phyloP scores from a whole-genome alignment of 169 alveolate genomes.

The Theileria annulata region DNA sequence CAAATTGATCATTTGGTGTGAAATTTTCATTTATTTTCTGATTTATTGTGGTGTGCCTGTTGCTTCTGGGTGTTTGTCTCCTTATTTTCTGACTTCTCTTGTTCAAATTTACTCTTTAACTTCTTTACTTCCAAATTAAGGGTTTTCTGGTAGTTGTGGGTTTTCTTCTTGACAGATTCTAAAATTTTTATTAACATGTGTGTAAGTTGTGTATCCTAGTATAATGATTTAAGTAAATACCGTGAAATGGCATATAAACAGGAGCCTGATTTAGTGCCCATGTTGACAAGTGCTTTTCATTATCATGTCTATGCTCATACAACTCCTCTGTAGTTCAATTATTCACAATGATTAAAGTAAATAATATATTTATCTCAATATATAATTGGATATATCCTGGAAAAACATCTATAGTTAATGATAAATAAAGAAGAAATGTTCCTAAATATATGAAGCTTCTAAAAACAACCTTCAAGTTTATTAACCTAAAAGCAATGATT shows the following conservation, averaged over 20 bases:
- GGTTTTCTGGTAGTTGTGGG: slow-evolving; percentile 32
- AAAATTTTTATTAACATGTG: background rate
- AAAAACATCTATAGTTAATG: background rate
- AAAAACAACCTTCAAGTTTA: slow-evolving; percentile 58
- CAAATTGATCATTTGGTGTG: background rate
- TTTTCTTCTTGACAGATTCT: slow-evolving; percentile 28
- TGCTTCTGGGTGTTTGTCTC: background rate
- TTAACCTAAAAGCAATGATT: slow-evolving; percentile 33
- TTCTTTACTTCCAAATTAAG: slow-evolving; percentile 41
- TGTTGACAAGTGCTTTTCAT: slow-evolving; percentile 65
- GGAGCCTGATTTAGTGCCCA: slow-evolving; percentile 71
- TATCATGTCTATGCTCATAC: slow-evolving; percentile 48
- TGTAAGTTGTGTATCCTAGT: background rate
- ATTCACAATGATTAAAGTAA: background rate
- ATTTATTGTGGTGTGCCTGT: slow-evolving; percentile 8
- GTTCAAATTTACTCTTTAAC: slow-evolving; percentile 17
- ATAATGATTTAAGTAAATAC: slow-evolving; percentile 14
- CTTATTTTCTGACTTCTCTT: background rate
- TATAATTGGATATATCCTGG: background rate
- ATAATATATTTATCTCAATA: background rate
- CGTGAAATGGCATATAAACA: slow-evolving; percentile 68
- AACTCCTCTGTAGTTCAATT: slow-evolving; percentile 49
- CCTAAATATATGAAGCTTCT: background rate
- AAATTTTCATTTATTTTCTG: background rate
- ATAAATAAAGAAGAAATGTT: background rate